Evolutionary conservation across 768 basidiomycete species (phyloP).

Genomic region (Brasilioporus rufonigricans): DNA sequence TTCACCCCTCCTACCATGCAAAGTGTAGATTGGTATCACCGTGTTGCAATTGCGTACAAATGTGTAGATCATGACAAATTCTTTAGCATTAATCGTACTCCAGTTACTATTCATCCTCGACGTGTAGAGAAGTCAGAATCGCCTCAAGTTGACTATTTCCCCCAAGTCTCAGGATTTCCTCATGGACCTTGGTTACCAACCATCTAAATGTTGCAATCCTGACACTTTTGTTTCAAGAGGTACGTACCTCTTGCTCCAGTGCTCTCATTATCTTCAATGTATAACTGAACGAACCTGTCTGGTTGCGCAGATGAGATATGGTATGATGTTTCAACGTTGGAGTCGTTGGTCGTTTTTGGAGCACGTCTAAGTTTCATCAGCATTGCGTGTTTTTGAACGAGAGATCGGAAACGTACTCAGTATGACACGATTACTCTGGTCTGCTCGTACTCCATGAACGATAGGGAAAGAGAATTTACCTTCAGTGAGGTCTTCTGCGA

Average conservation of each 20-base stretch:
- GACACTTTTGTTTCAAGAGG: background rate
- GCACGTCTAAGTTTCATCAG: slow-evolving; percentile 57
- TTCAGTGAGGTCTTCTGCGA: slow-evolving; percentile 74
- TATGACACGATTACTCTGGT: slow-evolving; percentile 74
- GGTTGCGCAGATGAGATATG: slow-evolving; percentile 71
- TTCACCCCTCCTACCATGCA: too few relatives aligned
- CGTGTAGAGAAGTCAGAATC: slow-evolving; percentile 54
- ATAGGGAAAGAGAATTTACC: slow-evolving; percentile 82
- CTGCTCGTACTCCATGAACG: slow-evolving; percentile 77
- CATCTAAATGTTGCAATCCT: background rate
- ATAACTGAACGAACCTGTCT: slow-evolving; percentile 85
- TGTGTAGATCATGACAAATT: too few relatives aligned
- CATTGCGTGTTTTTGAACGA: background rate
- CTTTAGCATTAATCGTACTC: background rate
- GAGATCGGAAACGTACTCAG: slow-evolving; percentile 58
- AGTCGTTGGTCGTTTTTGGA: slow-evolving; percentile 87
- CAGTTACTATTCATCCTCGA: slow-evolving; percentile 23
- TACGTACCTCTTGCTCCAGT: slow-evolving; percentile 56
- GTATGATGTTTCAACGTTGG: slow-evolving; percentile 80
- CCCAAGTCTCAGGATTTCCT: slow-evolving; percentile 71
- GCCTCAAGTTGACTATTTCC: slow-evolving; percentile 67
- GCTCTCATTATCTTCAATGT: slow-evolving; percentile 65
- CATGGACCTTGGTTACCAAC: slow-evolving; percentile 36
- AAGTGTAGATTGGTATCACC: too few relatives aligned
- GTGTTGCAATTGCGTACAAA: too few relatives aligned